phyloP scores from a whole-genome alignment of 2,329 filamentous ascomycete species.

The Fusarium dimerum region DNA sequence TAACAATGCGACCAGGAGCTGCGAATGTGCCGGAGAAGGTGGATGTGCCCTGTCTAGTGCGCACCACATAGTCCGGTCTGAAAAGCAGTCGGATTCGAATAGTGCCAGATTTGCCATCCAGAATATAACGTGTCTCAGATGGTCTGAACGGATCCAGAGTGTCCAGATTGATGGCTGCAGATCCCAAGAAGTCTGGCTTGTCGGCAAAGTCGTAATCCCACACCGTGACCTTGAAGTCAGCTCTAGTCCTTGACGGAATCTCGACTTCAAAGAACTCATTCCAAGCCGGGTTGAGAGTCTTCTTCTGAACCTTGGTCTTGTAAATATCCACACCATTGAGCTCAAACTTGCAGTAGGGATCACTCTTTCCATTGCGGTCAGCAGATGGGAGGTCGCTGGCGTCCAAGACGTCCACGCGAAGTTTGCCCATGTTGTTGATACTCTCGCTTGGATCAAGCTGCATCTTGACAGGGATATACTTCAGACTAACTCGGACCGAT shows the following conservation, averaged over 20 bases:
- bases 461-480: constrained; percentile 95
- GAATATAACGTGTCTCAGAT: constrained; percentile 69
- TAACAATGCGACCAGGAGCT: constrained; percentile 83
- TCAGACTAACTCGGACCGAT: constrained; percentile 87
- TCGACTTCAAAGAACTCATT: constrained; percentile 92
- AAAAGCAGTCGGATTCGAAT: constrained; percentile 85
- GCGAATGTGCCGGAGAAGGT: constrained; percentile 93
- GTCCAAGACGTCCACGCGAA: constrained; percentile 91
- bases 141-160: constrained; percentile 82
- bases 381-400: constrained; percentile 86
- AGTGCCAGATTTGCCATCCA: constrained; percentile 88
- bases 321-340: constrained; percentile 86
- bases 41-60: constrained; percentile 83
- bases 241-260: constrained; percentile 79
- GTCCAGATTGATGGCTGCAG: constrained; percentile 72
- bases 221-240: constrained; percentile 80
- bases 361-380: constrained; percentile 94
- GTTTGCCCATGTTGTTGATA: constrained; percentile 97
- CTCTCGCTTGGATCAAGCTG: constrained; percentile 89
- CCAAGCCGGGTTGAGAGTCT: constrained; percentile 92
- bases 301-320: constrained; percentile 96
- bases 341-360: constrained; percentile 94
- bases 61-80: constrained; percentile 87
- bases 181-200: constrained; percentile 88
- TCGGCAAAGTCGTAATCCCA: constrained; percentile 98